Evolutionary conservation across 1,284 basidiomycete species (phyloP), one percentile per base, ranked within the genome.

Genomic region (Ceratobasidium papillatum): DNA sequence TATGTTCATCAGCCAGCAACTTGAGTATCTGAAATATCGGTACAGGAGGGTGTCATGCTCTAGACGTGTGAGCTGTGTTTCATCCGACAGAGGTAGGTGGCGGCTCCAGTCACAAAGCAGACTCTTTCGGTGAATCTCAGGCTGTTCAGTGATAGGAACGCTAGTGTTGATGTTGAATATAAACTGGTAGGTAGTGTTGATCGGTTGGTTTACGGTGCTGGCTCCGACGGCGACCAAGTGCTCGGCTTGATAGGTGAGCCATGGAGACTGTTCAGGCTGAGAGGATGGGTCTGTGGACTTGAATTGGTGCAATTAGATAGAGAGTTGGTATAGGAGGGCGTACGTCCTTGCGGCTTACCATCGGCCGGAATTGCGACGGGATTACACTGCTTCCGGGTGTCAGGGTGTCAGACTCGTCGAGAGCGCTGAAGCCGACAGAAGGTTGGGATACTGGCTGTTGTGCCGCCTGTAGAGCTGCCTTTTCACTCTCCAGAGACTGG

Each of bases 91-190:
- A 12, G 63, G 63, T 7, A 65, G 63, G 32, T 65, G 47, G 27
- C 63, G 63, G 30, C 27, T 34, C 63, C 63, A 65, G 27, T 65
- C 63, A 27, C 63, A 65, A 25, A 51, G 25, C n/a, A 65, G n/a
- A 36, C 63, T 65, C 17, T n/a, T 22, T 25, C 30, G 63, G 32
- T n/a, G 45, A n/a, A 7, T 51, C 34, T 32, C 45, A 51, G 43
- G 25, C 11, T 51, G 45, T 5, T 51, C 45, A 17, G 8, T 11
- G 2, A 22, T n/a, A 22, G 63, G 63, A n/a, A 65, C 12, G n/a
- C 14, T 12, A 19, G 25, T 3, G 32, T 65, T n/a, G 14, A 65
- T 65, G 43, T 51, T 49, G 63, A 65, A 65, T 12, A 65, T 51
- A n/a, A 30, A 65, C 27, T 51, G 43, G 32, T 65, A 65, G 7